Base-by-base conservation (phyloP, 805 yeast genomes). In the Teunomyces aglyptinius region DNA sequence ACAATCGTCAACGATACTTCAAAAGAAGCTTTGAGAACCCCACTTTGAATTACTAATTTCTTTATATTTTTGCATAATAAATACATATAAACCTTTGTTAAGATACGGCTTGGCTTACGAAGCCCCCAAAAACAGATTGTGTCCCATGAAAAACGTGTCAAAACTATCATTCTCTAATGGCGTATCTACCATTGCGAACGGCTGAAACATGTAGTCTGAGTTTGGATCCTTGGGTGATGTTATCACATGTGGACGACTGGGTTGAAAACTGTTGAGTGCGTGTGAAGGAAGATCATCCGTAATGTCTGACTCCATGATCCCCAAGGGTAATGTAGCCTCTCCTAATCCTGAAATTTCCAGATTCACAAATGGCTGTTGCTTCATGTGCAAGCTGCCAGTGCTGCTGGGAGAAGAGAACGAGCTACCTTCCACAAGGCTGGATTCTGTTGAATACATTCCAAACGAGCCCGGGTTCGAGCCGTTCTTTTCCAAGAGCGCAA, bases 401-500 rank as follows among this genome's bases (percentile, higher is more conserved):
- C 39, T 36, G 28, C 39, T 36, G 39, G 39, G 39, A n/a, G 39
- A 36, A 28, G 28, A 22, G 16, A 20, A 19, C 12, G 39, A 36
- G 16, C 39, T 36, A 18, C 39, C 39, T 6, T 28, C 18, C 12
- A 36, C 24, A 4, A 22, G 10, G 11, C 39, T 36, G 11, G 39
- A 8, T 11, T 36, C 39, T 10, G 43, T 38, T 11, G 45, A 35
- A 11, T 42, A 33, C 38, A 45, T 42, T 27, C 44, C 49, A 15
- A 46, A 46, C 38, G 45, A 41, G 31, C 39, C 42, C 8, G 38
- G 22, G 16, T 39, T 38, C 43, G 43, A 44, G 45, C 31, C 36
- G 31, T 36, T 24, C n/a, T 36, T 36, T 6, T 36, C 39, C 28
- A 18, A 11, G 4, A 16, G 24, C 6, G 22, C 38, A 34, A 36